Evolutionary conservation across 768 basidiomycete genomes (phyloP).

Genomic region (Terana coerulea): DNA sequence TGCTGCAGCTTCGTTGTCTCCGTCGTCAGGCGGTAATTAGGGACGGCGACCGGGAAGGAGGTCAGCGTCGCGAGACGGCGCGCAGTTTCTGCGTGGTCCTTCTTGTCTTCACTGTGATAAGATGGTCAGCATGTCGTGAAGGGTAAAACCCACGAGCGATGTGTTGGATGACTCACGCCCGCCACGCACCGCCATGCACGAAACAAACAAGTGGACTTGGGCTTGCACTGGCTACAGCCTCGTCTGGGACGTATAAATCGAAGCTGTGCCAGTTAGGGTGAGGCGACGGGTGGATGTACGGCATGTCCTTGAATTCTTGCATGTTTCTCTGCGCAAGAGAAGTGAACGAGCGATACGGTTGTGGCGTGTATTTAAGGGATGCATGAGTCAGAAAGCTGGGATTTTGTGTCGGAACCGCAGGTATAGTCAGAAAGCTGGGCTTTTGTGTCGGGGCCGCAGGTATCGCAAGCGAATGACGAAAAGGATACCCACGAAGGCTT

Average conservation of each 20-base stretch:
- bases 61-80: slow-evolving; percentile 47
- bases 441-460: too few species aligned
- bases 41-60: slow-evolving; percentile 57
- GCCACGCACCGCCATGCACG: slow-evolving; percentile 85
- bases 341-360: not conserved
- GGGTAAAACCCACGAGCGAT: too few species aligned
- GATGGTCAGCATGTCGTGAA: not conserved
- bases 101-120: slow-evolving; percentile 64
- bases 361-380: not conserved
- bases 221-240: not conserved
- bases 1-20: slow-evolving; percentile 45
- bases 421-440: too few species aligned
- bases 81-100: slow-evolving; percentile 51
- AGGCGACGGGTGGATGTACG: slow-evolving; percentile 31
- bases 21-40: slow-evolving; percentile 74
- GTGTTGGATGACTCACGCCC: slow-evolving; percentile 45
- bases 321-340: not conserved
- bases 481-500: too few species aligned
- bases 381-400: not conserved
- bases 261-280: slow-evolving; percentile 41
- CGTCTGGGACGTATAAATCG: slow-evolving; percentile 47
- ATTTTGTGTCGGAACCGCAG: too few species aligned
- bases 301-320: slow-evolving; percentile 18
- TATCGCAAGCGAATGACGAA: too few species aligned
- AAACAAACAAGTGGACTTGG: slow-evolving; percentile 55